Conservation (phyloP, 352 stramenopile species). For the Blastocystis sp. region DNA sequence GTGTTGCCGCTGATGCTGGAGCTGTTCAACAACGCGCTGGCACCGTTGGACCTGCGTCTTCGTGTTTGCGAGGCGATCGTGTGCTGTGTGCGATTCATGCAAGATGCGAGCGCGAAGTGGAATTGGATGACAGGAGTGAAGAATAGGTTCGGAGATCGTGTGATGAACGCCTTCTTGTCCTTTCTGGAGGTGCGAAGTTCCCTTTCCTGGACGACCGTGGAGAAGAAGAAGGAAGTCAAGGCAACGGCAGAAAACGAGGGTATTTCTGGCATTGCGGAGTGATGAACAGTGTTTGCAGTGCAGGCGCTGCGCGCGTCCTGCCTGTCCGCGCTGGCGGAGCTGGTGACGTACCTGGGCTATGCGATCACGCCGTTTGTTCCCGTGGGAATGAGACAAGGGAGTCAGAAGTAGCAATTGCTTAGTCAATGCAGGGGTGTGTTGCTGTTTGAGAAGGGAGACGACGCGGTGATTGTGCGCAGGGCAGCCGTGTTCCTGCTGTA, state of each 20-base stretch:
- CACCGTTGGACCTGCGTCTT: slow-evolving; percentile 32
- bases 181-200: neutral
- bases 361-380: neutral
- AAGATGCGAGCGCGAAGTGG: neutral
- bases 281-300: neutral
- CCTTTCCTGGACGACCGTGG: slow-evolving; percentile 26
- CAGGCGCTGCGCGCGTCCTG: slow-evolving; percentile 19
- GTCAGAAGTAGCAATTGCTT: slow-evolving; percentile 3
- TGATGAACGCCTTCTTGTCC: slow-evolving; percentile 30
- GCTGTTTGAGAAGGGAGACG: neutral
- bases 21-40: neutral
- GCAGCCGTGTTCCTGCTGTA: slow-evolving; percentile 36
- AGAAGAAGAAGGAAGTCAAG: neutral
- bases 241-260: slow-evolving; percentile 15
- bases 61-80: slow-evolving; percentile 19
- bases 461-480: slow-evolving; percentile 19
- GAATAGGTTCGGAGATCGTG: neutral
- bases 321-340: neutral
- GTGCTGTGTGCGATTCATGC: neutral
- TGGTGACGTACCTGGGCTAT: neutral
- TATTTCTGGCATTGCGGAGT: neutral
- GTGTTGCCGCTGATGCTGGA: slow-evolving; percentile 9
- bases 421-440: slow-evolving; percentile 29
- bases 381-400: neutral
- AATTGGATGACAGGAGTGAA: too few relatives aligned